Conservation (phyloP, 2,329 filamentous ascomycete genomes). For the Trichoderma hamatum region DNA sequence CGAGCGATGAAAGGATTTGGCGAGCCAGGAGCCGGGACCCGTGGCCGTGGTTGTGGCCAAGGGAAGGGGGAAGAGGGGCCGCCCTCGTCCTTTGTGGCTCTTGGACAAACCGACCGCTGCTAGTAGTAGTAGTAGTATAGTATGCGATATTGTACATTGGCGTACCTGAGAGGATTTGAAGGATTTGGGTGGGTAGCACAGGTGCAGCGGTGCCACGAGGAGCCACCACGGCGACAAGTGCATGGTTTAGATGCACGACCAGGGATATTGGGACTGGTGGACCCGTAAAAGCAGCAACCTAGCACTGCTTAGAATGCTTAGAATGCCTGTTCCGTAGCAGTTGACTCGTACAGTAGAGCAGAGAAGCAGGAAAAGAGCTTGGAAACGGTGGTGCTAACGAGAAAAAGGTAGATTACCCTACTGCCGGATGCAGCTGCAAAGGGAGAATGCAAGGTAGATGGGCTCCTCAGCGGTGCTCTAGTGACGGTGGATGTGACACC, state of each 20-base stretch:
- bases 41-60: background rate
- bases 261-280: constrained; percentile 2
- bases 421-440: background rate
- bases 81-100: background rate
- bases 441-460: background rate
- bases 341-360: constrained; percentile 21
- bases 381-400: background rate
- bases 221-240: constrained; percentile 1
- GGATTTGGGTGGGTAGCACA: background rate
- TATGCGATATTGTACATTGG: constrained; percentile 2
- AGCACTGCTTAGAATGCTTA: background rate
- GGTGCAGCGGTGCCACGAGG: constrained; percentile 19
- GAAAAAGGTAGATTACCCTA: background rate
- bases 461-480: background rate
- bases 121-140: background rate
- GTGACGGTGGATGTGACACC: background rate
- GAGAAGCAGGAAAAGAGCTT: background rate
- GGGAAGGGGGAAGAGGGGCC: background rate
- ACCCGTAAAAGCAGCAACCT: constrained; percentile 1
- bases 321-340: background rate
- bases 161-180: background rate
- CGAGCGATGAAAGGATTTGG: background rate
- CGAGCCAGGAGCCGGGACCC: background rate
- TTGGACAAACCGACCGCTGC: background rate
- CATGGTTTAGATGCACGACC: constrained; percentile 18